Base-by-base conservation (phyloP, 23 red algal species). In the Gracilaria gracilis region DNA sequence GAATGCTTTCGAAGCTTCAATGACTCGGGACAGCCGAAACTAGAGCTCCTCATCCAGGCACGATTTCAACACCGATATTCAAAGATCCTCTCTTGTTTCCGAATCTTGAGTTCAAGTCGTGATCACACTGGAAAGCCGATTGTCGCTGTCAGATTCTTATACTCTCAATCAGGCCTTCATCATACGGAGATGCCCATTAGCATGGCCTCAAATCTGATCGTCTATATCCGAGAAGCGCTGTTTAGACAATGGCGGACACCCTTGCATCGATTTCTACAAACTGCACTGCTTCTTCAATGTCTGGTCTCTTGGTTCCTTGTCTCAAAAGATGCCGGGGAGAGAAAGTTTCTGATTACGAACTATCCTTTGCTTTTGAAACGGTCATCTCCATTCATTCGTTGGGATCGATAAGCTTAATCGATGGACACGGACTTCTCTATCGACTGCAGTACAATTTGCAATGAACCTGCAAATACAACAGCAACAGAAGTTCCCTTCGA, bases 341-440 rank as follows among this genome's bases (percentile, higher is more conserved):
- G 2, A 32, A 28, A 5, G 1, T 65, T 31, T 32, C 4, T 65
- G 23, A 65, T 32, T 65, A 31, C 27, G 24, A 65, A 65, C 23
- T 65, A 46, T 46, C 42, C n/a, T 21, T n/a, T 21, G 9, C 61
- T 65, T 65, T 32, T 65, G 61, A 65, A 65, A 65, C 61, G 61
- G 61, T 65, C 61, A 12, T 25, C 25, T 65, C 25, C 25, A n/a
- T n/a, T 21, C 25, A n/a, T 21, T 23, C 19, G 13, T 31, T 25
- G 29, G 24, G 9, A 25, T 31, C 32, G 4, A 13, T 13, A 65
- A 65, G 25, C 61, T 21, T 65, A 13, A 32, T 7, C 8, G 3
- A 65, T 65, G 61, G 61, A 28, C 25, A 32, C 8, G 29, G 19
- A 32, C 1, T 65, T 24, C 32, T 31, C 27, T 65, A 31, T 65